phyloP scores from a whole-genome alignment of 148 eudicot species.

The Rhododendron ovatum region DNA sequence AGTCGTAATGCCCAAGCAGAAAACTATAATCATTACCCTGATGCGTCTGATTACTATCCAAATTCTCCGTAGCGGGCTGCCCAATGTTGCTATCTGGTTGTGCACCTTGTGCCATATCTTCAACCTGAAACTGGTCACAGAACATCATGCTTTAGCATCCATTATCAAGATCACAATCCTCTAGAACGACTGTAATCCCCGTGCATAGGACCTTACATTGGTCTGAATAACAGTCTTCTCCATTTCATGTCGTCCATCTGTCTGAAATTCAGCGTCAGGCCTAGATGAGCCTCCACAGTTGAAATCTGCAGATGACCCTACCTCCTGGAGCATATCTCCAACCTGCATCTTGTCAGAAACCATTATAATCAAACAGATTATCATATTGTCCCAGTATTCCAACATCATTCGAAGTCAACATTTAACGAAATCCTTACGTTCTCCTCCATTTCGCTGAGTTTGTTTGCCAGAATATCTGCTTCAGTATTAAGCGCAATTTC shows the following conservation, averaged over 20 bases:
- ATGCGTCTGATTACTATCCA: slow-evolving; percentile 7
- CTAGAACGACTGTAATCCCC: background rate
- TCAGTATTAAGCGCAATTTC: background rate
- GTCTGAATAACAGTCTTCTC: background rate
- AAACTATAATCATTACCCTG: slow-evolving; percentile 11
- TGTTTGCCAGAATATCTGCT: slow-evolving; percentile 1
- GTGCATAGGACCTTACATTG: slow-evolving; percentile 9
- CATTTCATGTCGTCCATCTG: slow-evolving; percentile 8
- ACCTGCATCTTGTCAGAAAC: slow-evolving; percentile 9
- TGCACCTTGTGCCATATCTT: slow-evolving; percentile 6
- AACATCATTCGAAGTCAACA: background rate
- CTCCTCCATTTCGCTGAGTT: slow-evolving; percentile 6
- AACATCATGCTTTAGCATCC: background rate
- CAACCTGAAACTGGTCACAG: slow-evolving; percentile 15
- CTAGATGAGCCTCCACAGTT: slow-evolving; percentile 12
- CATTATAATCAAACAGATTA: background rate
- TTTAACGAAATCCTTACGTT: slow-evolving; percentile 1
- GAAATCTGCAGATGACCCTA: background rate
- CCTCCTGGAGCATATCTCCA: slow-evolving; percentile 10
- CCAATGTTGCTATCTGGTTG: slow-evolving; percentile 2
- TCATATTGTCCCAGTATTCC: background rate
- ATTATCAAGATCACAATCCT: background rate
- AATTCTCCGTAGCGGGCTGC: slow-evolving; percentile 5
- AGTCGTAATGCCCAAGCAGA: background rate
- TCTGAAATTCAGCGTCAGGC: slow-evolving; percentile 10